Evolutionary conservation across 2,329 filamentous ascomycete genomes (phyloP).

Genomic region (Alternaria gaisen): DNA sequence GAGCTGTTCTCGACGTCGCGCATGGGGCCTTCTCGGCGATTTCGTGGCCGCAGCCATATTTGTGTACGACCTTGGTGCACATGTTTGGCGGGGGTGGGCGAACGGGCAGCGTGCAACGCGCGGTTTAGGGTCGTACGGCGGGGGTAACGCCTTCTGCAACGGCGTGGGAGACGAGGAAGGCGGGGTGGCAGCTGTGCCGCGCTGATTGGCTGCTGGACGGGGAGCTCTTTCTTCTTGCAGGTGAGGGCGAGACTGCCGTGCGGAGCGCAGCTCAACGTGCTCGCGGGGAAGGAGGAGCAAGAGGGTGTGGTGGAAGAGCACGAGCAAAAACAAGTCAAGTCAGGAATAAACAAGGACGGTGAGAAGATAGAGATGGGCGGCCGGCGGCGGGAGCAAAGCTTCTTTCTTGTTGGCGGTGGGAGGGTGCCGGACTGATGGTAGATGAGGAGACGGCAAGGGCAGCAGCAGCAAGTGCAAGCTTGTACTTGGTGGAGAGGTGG

Average conservation of each 20-base stretch:
- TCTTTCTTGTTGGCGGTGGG: not conserved
- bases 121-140: slow-evolving; percentile 26
- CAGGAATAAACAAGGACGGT: not conserved
- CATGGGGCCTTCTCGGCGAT: slow-evolving; percentile 56
- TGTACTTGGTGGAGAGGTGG: slow-evolving; percentile 10
- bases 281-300: not conserved
- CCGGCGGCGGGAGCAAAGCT: slow-evolving; percentile 1
- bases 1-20: slow-evolving; percentile 56
- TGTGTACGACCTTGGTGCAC: slow-evolving; percentile 59
- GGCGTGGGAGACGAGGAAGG: slow-evolving; percentile 31
- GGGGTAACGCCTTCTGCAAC: slow-evolving; percentile 32
- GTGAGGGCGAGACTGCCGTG: slow-evolving; percentile 17
- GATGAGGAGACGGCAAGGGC: slow-evolving; percentile 19
- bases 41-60: slow-evolving; percentile 58
- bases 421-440: slow-evolving; percentile 15
- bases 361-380: not conserved
- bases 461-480: slow-evolving; percentile 23
- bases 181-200: slow-evolving; percentile 31
- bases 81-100: slow-evolving; percentile 42
- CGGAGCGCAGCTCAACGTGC: slow-evolving; percentile 22
- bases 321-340: not conserved
- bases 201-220: slow-evolving; percentile 39
- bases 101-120: slow-evolving; percentile 15
- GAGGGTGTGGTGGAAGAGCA: not conserved
- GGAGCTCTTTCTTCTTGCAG: slow-evolving; percentile 30